Percentiles rank a stretch among this genome's conserved stretches.
phyloP scores from a whole-genome alignment of 1,139 yeast genomes.

The Kluyveromyces marxianus region DNA sequence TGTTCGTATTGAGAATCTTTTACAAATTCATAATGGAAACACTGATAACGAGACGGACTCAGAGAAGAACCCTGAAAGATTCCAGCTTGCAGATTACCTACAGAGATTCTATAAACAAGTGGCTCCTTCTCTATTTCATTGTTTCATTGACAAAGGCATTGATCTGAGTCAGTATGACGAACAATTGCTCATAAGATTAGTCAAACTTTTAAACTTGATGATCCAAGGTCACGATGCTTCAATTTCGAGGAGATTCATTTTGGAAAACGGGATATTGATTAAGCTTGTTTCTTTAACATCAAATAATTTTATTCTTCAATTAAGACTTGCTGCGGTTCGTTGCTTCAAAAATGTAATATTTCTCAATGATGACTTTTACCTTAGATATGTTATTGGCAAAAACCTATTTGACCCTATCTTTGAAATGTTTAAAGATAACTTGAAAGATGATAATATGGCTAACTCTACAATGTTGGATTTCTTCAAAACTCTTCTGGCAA shows the following conservation, averaged over 20 bases:
- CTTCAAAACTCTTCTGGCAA: constrained; percentile 43
- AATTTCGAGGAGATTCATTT: constrained; percentile 52
- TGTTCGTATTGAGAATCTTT: constrained; percentile 7
- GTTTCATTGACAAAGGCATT: constrained; percentile 35
- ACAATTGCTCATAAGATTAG: constrained; percentile 52
- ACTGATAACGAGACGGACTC: constrained; percentile 3
- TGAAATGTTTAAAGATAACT: constrained; percentile 42
- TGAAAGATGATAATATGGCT: constrained; percentile 52
- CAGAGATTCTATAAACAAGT: constrained; percentile 53
- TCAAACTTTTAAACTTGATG: constrained; percentile 64
- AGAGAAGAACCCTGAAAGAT: constrained; percentile 11
- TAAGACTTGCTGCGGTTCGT: constrained; percentile 59
- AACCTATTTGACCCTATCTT: constrained; percentile 48
- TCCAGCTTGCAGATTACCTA: constrained; percentile 46
- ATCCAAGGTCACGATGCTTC: constrained; percentile 52
- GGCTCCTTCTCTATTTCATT: constrained; percentile 51
- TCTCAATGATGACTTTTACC: constrained; percentile 55
- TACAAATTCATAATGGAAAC: constrained; percentile 8
- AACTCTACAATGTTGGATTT: constrained; percentile 74
- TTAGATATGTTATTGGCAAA: constrained; percentile 48
- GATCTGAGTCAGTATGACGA: constrained; percentile 27
- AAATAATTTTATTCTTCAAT: constrained; percentile 37
- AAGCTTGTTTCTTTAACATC: constrained; percentile 45
- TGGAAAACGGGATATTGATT: constrained; percentile 46
- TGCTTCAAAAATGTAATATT: constrained; percentile 53